Base-by-base conservation (phyloP, 2,329 filamentous ascomycete genomes). In the Colletotrichum sojae region DNA sequence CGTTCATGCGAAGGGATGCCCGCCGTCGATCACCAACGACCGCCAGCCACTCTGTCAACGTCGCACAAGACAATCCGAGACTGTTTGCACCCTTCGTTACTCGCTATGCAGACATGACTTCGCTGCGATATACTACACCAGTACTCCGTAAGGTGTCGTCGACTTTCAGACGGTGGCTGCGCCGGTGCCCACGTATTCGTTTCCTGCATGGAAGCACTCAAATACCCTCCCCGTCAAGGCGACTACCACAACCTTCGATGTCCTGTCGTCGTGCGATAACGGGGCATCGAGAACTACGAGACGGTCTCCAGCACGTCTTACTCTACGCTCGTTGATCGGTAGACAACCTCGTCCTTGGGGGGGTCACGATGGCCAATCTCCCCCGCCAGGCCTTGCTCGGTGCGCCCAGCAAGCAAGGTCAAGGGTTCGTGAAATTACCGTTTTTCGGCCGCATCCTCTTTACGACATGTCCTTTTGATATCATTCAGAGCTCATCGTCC, bases 1-100 rank as follows among this genome's bases (percentile, higher is more conserved):
- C 51, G 45, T 66, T 43, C 62, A 69, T 67, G 62, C 51, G 48
- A 69, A 66, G 55, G 66, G 66, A 69, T 69, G 66, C 62, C 66
- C 62, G 62, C 56, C 62, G 62, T 69, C 62, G 62, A 66, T 69
- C 66, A 45, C 40, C 55, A 49, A 58, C 55, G 16, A 22, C 62
- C 55, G 52, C 18, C 55, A 61, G 55, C 66, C 66, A 60, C 43
- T 69, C 62, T 67, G 66, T 57, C 55, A 56, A 67, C 55, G 55
- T 66, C 39, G 55, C 40, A 52, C 56, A 69, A 60, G 49, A 39
- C 51, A 46, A 55, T 45, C 51, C 60, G 67, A 69, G 67, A 69
- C 67, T 57, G 52, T 25, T 22, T 22, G 39, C 51, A 52, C 48
- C 40, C 45, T 48, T 54, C 45, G 39, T 27, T 36, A 45, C 8